phyloP scores from a whole-genome alignment of 2,329 filamentous ascomycete genomes.

The Clonostachys rhizophaga region DNA sequence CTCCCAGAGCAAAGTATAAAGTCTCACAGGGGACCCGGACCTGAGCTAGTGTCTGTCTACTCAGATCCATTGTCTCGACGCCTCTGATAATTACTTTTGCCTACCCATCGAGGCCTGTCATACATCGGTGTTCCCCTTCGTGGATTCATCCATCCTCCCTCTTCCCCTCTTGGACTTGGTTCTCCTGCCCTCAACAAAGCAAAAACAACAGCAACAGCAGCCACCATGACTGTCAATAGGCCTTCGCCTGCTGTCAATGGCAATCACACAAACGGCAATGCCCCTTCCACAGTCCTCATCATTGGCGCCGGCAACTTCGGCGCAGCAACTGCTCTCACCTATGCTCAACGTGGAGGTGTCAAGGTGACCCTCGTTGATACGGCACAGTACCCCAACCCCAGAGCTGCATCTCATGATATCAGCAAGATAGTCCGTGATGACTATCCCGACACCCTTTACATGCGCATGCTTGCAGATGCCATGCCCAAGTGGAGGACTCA shows the following conservation, averaged over 20 bases:
- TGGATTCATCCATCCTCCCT: no score
- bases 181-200: no score
- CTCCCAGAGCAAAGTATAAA: no score
- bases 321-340: conserved; percentile 31
- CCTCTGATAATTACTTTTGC: no score
- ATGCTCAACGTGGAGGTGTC: conserved; percentile 18
- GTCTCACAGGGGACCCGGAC: no score
- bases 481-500: conserved; percentile 33
- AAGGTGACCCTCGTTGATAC: conserved; percentile 29
- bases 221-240: conserved; percentile 3
- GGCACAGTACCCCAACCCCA: conserved; percentile 25
- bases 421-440: conserved; percentile 39
- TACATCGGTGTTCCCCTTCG: no score
- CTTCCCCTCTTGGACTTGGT: no score
- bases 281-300: conserved; percentile 20
- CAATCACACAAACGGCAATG: background rate
- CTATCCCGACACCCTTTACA: conserved; percentile 32
- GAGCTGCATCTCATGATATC: conserved; percentile 39
- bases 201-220: no score
- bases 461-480: conserved; percentile 30
- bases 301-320: conserved; percentile 39
- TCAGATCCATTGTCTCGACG: no score
- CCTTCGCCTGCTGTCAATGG: background rate
- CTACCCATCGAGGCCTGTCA: no score
- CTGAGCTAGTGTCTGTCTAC: no score